Evolutionary conservation across 306 rosid genomes (phyloP).

Genomic region (Castanea mollissima): DNA sequence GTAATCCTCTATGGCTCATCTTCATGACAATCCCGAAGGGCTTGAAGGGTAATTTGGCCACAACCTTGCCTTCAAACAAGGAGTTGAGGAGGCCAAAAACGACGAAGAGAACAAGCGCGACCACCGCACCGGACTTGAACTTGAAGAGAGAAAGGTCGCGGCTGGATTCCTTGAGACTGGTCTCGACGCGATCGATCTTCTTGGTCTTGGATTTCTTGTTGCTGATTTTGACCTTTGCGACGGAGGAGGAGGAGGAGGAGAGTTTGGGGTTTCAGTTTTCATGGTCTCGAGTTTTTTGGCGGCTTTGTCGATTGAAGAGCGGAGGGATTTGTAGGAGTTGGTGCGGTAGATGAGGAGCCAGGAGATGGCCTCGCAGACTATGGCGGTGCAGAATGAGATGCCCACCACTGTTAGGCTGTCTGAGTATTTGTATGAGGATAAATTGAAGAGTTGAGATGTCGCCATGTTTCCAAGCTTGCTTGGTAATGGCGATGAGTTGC

Average conservation of each 20-base stretch:
- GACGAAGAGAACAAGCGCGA: constrained; percentile 93
- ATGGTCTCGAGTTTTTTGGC: constrained; percentile 96
- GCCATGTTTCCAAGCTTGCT: constrained; percentile 35
- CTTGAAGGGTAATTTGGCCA: constrained; percentile 78
- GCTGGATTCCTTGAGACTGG: constrained; percentile 91
- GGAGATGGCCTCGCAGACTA: constrained; percentile 91
- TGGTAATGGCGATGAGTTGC: constrained; percentile 44
- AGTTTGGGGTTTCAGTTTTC: constrained; percentile 63
- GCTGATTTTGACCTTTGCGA: constrained; percentile 36
- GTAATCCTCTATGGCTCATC: constrained; percentile 97
- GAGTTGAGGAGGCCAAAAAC: constrained; percentile 92
- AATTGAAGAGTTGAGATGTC: constrained; percentile 31
- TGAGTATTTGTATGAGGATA: constrained; percentile 70
- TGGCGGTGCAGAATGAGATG: constrained; percentile 90
- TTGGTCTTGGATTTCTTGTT: constrained; percentile 84
- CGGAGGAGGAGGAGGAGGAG: constrained; percentile 22
- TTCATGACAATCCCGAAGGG: constrained; percentile 86
- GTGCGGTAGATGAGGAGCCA: constrained; percentile 96
- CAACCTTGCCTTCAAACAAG: constrained; percentile 85
- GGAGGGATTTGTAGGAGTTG: constrained; percentile 90
- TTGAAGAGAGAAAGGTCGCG: constrained; percentile 93
- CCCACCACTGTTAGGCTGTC: constrained; percentile 86
- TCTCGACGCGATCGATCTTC: constrained; percentile 97
- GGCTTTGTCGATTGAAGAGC: constrained; percentile 95
- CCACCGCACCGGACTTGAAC: constrained; percentile 97